A percentile compares a stretch with the other conserved stretches of the same genome.
Conservation (phyloP, 2,329 filamentous ascomycete species). For the Bimuria novae-zelandiae region DNA sequence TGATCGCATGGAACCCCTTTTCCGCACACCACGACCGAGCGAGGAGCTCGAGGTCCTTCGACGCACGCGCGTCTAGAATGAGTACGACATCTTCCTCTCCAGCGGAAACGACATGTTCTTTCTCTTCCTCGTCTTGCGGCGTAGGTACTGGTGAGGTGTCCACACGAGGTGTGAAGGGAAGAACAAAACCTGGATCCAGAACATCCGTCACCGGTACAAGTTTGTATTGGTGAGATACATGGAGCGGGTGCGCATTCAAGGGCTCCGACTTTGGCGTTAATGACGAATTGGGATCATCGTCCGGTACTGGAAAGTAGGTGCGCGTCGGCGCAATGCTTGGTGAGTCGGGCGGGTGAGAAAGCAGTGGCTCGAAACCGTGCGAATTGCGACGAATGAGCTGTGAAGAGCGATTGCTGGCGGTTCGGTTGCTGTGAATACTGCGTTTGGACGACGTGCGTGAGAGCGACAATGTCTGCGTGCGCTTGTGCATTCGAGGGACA, state of each 20-base stretch:
- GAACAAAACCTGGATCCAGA: conserved; percentile 30
- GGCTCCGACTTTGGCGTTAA: conserved; percentile 23
- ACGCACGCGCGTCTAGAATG: conserved; percentile 58
- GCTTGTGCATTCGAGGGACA: conserved; percentile 29
- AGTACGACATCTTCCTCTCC: conserved; percentile 40
- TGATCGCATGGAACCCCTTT: conserved; percentile 73
- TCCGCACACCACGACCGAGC: conserved; percentile 75
- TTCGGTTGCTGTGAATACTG: conserved; percentile 26
- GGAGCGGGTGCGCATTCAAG: conserved; percentile 47
- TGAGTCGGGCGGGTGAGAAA: conserved; percentile 41
- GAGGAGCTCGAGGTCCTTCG: conserved; percentile 70
- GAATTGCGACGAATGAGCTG: conserved; percentile 33
- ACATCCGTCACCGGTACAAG: conserved; percentile 41
- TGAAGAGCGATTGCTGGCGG: conserved; percentile 14
- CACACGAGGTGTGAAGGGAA: conserved; percentile 30
- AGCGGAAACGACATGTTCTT: conserved; percentile 15
- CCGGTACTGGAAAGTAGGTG: conserved; percentile 23
- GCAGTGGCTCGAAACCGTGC: conserved; percentile 41
- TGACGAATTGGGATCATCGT: conserved; percentile 16
- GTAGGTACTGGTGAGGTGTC: conserved; percentile 22
- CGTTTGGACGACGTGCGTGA: conserved; percentile 41
- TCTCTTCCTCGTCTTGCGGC: conserved; percentile 15
- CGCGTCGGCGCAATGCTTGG: conserved; percentile 32
- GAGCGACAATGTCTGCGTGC: conserved; percentile 27
- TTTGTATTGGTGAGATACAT: conserved; percentile 44